Conservation (phyloP, 2,329 filamentous ascomycete species). For the Tolypocladium capitatum region DNA sequence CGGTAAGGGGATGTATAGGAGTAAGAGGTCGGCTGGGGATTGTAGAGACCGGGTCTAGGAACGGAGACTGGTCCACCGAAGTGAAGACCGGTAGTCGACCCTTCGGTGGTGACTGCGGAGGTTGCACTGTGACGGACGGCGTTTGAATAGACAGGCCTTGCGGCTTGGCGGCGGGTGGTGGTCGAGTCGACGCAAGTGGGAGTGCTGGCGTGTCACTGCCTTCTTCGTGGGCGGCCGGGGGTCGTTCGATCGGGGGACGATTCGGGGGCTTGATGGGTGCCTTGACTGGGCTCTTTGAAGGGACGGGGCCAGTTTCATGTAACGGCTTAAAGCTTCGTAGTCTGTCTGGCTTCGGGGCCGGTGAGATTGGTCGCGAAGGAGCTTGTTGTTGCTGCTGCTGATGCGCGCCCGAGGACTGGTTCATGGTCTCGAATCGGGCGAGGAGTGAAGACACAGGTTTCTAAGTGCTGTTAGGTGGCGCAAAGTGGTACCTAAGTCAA, state of each 20-base stretch:
- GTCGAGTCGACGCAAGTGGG: conserved; percentile 12
- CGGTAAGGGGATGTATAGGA: conserved; percentile 26
- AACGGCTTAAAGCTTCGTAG: conserved; percentile 26
- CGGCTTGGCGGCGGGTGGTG: conserved; percentile 11
- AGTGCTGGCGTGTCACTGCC: conserved; percentile 10
- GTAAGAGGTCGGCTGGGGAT: conserved; percentile 43
- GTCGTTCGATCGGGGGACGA: conserved; percentile 6
- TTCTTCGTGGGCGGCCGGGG: conserved; percentile 8
- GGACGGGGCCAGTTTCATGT: conserved; percentile 14
- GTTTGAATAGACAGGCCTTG: conserved; percentile 32
- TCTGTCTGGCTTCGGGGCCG: conserved; percentile 29
- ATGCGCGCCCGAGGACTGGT: conserved; percentile 9
- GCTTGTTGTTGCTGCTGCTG: conserved; percentile 10
- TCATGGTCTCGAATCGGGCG: conserved; percentile 69
- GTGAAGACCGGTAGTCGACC: conserved; percentile 19
- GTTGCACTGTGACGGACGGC: conserved; percentile 55
- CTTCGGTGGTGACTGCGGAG: conserved; percentile 56
- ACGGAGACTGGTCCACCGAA: conserved; percentile 27
- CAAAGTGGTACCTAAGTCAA: not conserved
- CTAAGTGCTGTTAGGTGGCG: conserved; percentile 24
- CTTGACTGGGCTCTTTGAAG: conserved; percentile 4
- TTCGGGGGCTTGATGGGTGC: conserved; percentile 15
- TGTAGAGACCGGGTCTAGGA: conserved; percentile 33
- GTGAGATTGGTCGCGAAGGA: conserved; percentile 21
- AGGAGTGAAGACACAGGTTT: conserved; percentile 72